Evolutionary conservation across 2,329 filamentous ascomycete species (phyloP), one percentile per base, ranked within the genome.

Genomic region (Stagonosporopsis rhizophila): DNA sequence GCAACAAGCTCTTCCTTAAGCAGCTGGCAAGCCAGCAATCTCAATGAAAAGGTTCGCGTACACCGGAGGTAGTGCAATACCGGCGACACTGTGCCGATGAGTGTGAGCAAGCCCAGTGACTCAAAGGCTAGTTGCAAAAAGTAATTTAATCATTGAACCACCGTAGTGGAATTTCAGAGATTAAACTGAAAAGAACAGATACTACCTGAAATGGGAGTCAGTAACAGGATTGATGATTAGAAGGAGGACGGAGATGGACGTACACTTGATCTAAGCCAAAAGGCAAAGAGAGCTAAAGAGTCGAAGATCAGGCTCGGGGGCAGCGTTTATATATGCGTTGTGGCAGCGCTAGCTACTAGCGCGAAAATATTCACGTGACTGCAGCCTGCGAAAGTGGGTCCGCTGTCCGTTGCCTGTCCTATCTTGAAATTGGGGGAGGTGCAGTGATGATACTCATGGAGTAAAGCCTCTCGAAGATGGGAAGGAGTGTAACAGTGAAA

Each of bases 11-110:
- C 35, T 38, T 38, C 35, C 35, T 38, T 17, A 38, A 38, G 35
- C n/a, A 38, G 8, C 35, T 11, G 35, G 35, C n/a, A 19, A 38
- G 35, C 35, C n/a, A 19, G 35, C 2, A 73, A 70, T 61, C 67
- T 80, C 79, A 86, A 87, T 84, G 85, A 87, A 87, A 61, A 78
- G 32, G 52, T 44, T 66, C 58, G 65, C 63, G 58, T 66, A 59
- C 22, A 56, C 54, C 47, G 23, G 56, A 65, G 30, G 47, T 64
- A 67, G 65, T 66, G 65, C 39, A 58, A 62, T 60, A 65, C 58
- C 25, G 47, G 56, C 59, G 64, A 66, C 66, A 67, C 66, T 57
- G 60, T 67, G 62, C 17, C 44, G 15, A 46, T 14, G 49, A 61
- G 41, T 59, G 51, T 58, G 41, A 54, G 56, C 56, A 58, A 58